A percentile compares a stretch with the other conserved stretches of the same genome.
These are phyloP conservation scores for Dryas drummondii DNA, from an alignment of 306 rosid genomes.

Conservation along the genomic window DNA sequence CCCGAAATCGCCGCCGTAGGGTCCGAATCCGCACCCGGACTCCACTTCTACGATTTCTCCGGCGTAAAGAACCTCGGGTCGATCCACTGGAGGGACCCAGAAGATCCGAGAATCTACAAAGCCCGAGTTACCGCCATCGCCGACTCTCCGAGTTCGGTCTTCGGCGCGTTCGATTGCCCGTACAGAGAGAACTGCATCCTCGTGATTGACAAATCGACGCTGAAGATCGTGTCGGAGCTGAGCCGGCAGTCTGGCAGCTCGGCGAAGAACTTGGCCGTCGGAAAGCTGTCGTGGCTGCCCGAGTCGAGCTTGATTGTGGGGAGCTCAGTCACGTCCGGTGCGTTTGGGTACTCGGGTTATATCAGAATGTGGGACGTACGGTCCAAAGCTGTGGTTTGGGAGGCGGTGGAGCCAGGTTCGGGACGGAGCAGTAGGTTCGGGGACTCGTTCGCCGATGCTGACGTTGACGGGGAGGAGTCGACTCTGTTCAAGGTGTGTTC, in stretches of 20 bases:
- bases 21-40: conserved; percentile 53
- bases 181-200: conserved; percentile 72
- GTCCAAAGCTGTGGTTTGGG: conserved; percentile 74
- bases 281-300: conserved; percentile 65
- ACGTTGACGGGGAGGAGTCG: conserved; percentile 56
- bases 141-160: conserved; percentile 46
- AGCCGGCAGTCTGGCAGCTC: conserved; percentile 70
- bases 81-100: conserved; percentile 64
- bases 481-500: conserved; percentile 74
- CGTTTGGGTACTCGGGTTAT: conserved; percentile 80
- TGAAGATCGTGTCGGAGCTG: conserved; percentile 49
- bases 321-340: conserved; percentile 55
- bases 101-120: conserved; percentile 78
- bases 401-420: conserved; percentile 79
- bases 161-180: conserved; percentile 63
- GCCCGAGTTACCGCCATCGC: conserved; percentile 71
- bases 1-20: conserved; percentile 76
- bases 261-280: conserved; percentile 57
- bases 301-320: conserved; percentile 53
- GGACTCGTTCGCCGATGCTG: conserved; percentile 72
- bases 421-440: conserved; percentile 81
- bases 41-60: conserved; percentile 78
- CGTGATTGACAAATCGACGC: conserved; percentile 61
- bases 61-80: conserved; percentile 62
- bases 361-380: conserved; percentile 77